Base-by-base conservation (phyloP, 1,284 basidiomycete genomes). In the Wolfiporia cocos region DNA sequence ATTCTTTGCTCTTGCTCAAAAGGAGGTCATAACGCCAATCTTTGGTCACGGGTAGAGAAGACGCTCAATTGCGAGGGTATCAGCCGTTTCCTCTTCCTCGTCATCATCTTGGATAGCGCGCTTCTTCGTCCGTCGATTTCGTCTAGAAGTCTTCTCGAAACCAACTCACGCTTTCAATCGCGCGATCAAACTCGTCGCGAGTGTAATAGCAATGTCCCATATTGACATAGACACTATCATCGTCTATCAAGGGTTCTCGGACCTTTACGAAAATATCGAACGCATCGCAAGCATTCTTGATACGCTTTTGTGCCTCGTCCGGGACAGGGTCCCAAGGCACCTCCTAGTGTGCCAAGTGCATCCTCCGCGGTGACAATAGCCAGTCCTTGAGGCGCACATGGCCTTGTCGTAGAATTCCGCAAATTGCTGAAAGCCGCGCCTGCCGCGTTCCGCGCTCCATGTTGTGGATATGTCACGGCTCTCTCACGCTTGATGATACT, bases 131-230 rank as follows among this genome's bases (percentile, higher is more conserved):
- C 83, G 83, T 86, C 73, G 33, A 97, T 70, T 50, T 95, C 91
- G 43, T 77, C 78, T 6, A 93, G 68, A 1, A 83, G 80, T 15
- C 94, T 81, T 57, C 90, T 91, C 14, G 78, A n/a, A n/a, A n/a
- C 43, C 5, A n/a, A 78, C 92, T 69, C 58, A 94, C 92, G 56
- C 86, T 87, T 63, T 97, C 92, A 49, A 96, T 92, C 1, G 94
- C 92, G 42, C 88, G 75, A 52, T 97, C 92, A 59, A 86, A 94
- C 59, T 97, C 93, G 44, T 95, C 93, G 39, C 89, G 74, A 21
- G 80, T 73, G 58, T 90, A 94, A 61, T 93, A 87, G 54, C 92
- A 95, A 57, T 96, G 94, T 0, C 93, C 94, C 70, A 96, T 93
- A 58, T 97, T 97, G 55, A 91, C 72, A 56, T 93, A 92, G 6